Conservation (phyloP, 108 stramenopile species). For the Poteriospumella lacustris region DNA sequence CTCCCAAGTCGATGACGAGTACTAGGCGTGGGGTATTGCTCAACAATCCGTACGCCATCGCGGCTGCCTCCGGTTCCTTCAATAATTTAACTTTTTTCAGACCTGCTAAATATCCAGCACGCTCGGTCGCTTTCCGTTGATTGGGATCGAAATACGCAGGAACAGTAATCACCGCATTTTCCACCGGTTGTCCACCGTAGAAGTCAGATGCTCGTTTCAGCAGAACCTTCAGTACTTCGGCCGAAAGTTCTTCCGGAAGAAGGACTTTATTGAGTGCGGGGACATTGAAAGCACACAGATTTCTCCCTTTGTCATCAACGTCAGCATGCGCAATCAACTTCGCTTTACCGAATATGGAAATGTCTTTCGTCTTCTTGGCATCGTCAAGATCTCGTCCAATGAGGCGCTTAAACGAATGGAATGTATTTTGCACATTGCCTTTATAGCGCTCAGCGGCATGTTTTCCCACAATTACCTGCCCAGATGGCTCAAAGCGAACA, state of each 20-base stretch:
- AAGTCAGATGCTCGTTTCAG: constrained; percentile 43
- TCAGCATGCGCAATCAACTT: not conserved
- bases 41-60: constrained; percentile 75
- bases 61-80: constrained; percentile 90
- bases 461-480: constrained; percentile 34
- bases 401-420: constrained; percentile 48
- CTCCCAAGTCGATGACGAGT: constrained; percentile 87
- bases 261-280: constrained; percentile 33
- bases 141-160: constrained; percentile 90
- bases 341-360: not conserved
- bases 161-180: constrained; percentile 76
- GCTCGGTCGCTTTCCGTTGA: constrained; percentile 74
- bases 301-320: not conserved
- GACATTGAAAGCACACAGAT: constrained; percentile 28
- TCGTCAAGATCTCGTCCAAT: constrained; percentile 40
- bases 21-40: constrained; percentile 55
- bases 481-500: constrained; percentile 37
- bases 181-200: not conserved
- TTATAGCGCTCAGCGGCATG: not conserved
- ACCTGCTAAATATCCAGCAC: constrained; percentile 72
- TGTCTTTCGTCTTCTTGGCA: constrained; percentile 31
- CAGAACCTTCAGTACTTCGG: constrained; percentile 63
- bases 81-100: constrained; percentile 73
- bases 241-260: constrained; percentile 68
- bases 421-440: constrained; percentile 32